A percentile compares a stretch with the other conserved stretches of the same genome.
Evolutionary conservation across 2,329 filamentous ascomycete genomes (phyloP).

Genomic region (Talaromyces sp.): DNA sequence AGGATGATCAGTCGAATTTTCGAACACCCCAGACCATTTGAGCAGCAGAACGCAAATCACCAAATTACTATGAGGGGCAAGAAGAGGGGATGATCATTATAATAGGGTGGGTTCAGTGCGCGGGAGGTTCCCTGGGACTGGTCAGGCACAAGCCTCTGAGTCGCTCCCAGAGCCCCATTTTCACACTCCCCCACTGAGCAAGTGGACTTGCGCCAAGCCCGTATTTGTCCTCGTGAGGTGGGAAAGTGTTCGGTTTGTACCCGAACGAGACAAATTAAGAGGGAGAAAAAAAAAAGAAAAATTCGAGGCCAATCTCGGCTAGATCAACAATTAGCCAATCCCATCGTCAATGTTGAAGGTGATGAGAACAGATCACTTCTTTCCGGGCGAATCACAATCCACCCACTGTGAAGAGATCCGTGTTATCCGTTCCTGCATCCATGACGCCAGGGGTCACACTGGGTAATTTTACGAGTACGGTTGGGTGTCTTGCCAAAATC

Average conservation of each 20-base stretch:
- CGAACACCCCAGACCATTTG: slow-evolving; percentile 9
- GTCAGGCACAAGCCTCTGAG: slow-evolving; percentile 19
- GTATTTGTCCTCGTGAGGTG: not conserved
- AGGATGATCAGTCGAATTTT: slow-evolving; percentile 15
- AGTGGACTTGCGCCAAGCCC: slow-evolving; percentile 7
- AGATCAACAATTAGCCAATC: slow-evolving; percentile 13
- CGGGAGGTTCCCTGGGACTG: slow-evolving; percentile 14
- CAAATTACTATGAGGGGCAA: slow-evolving; percentile 10
- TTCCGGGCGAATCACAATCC: slow-evolving; percentile 10
- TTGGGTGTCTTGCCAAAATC: not conserved
- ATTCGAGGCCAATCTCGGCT: slow-evolving; percentile 17
- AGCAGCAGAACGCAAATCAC: not conserved
- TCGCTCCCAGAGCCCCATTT: slow-evolving; percentile 8
- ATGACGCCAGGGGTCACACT: slow-evolving; percentile 25
- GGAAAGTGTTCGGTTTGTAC: slow-evolving; percentile 4
- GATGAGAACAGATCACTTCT: not conserved
- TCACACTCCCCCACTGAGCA: not conserved
- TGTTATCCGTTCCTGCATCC: slow-evolving; percentile 23
- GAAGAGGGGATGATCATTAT: slow-evolving; percentile 13
- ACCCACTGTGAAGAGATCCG: slow-evolving; percentile 15
- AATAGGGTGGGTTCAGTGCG: slow-evolving; percentile 6
- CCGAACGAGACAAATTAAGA: not conserved
- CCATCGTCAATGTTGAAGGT: slow-evolving; percentile 1
- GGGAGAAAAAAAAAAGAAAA: slow-evolving; percentile 1
- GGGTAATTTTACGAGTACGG: not conserved